Conservation (phyloP, 2,329 filamentous ascomycete species). For the Neofusicoccum cordaticola region DNA sequence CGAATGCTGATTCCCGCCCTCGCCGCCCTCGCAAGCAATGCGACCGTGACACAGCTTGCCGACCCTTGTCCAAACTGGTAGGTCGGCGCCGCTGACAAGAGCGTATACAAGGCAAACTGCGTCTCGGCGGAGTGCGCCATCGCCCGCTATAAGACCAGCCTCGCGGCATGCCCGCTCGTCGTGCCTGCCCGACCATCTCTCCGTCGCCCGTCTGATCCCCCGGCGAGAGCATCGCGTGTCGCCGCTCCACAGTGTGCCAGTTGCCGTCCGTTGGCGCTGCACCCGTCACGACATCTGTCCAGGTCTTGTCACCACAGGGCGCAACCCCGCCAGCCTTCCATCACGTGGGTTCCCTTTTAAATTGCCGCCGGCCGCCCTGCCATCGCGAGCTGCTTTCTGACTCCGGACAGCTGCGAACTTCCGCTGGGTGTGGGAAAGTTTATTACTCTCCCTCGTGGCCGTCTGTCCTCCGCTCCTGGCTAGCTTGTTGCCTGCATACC, state of each 20-base stretch:
- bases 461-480: background rate
- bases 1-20: constrained; percentile 3
- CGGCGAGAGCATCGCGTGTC: constrained; percentile 4
- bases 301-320: constrained; percentile 6
- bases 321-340: background rate
- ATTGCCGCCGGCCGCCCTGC: background rate
- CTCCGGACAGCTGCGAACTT: background rate
- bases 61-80: background rate
- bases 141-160: background rate
- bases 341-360: background rate
- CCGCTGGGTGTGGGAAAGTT: background rate
- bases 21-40: background rate
- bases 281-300: background rate
- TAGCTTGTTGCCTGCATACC: background rate
- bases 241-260: background rate
- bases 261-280: background rate
- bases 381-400: background rate
- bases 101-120: background rate
- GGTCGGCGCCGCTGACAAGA: constrained; percentile 4
- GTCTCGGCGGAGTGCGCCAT: constrained; percentile 7
- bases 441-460: background rate
- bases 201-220: background rate
- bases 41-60: constrained; percentile 1
- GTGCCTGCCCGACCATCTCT: background rate
- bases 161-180: background rate